Base-by-base conservation (phyloP, 306 rosid species). In the Castanospermum australe region DNA sequence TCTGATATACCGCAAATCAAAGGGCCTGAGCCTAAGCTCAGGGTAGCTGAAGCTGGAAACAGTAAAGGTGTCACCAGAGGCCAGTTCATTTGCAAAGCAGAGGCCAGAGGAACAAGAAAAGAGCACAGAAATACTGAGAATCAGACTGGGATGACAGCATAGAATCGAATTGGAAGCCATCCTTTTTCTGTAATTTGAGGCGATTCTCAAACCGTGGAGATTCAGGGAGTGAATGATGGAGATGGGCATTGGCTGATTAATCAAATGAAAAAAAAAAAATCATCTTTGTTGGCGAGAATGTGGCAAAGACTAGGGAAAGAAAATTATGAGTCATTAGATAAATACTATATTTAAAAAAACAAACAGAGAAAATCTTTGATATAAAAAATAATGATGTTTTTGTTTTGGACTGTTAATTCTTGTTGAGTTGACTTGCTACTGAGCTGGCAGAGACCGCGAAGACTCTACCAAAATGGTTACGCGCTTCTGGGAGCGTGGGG, bases 31-130 rank as follows among this genome's bases (percentile, higher is more conserved):
- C 44, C 80, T 71, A 57, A 90, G 84, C 36, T 79, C 71, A 52
- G 96, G 96, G 76, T 89, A 93, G 50, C 87, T 80, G 80, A 91
- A 87, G 90, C 90, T 89, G 50, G 96, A 93, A 78, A 91, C 67
- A 32, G 88, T 93, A 84, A 90, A 89, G 87, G 87, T 87, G 75
- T 82, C 85, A 79, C 28, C 84, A 4, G 81, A 80, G 69, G 65
- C 84, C 72, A 48, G 63, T 65, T 90, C 84, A 55, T 54, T 52
- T 2, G 88, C 85, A 76, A 54, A 73, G 81, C 70, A 85, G 56
- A 39, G 45, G 44, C 85, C 81, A 24, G 86, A 79, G 24, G 73
- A 79, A 73, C 69, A 81, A 11, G 85, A 59, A 80, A 67, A 79
- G 39, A 86, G 76, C 52, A 90, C 17, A 60, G 78, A 38, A 21